phyloP scores from a whole-genome alignment of 1,284 basidiomycete species.

The Cyathus olla region DNA sequence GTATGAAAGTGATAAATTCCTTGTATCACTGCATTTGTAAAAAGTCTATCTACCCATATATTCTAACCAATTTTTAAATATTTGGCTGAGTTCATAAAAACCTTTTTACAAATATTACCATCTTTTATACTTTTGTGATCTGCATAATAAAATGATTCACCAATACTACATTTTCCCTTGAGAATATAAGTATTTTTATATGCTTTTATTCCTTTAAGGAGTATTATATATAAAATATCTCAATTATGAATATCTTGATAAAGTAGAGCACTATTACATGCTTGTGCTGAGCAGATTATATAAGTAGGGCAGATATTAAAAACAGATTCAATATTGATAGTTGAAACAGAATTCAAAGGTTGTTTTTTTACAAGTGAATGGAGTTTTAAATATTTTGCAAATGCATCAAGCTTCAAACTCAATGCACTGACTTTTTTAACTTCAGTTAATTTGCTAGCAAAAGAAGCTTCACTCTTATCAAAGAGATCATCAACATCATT shows the following conservation, averaged over 20 bases:
- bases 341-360: too few species aligned
- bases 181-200: slow-evolving; percentile 20
- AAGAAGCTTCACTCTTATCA: not conserved
- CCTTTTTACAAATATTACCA: not conserved
- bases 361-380: not conserved
- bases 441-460: not conserved
- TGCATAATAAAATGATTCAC: slow-evolving; percentile 25
- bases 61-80: slow-evolving; percentile 31
- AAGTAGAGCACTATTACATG: too few species aligned
- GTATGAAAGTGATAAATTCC: slow-evolving; percentile 4
- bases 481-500: not conserved
- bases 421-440: not conserved
- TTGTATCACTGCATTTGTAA: slow-evolving; percentile 3
- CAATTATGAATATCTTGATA: not conserved
- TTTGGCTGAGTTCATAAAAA: slow-evolving; percentile 25
- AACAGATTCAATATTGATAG: too few species aligned
- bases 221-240: slow-evolving; percentile 22
- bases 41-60: slow-evolving; percentile 26
- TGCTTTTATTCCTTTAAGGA: slow-evolving; percentile 20
- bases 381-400: not conserved
- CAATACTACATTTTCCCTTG: slow-evolving; percentile 18
- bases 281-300: too few species aligned
- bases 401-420: not conserved
- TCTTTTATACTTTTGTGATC: slow-evolving; percentile 20
- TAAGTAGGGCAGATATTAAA: too few species aligned